Evolutionary conservation across 129 eudicot genomes (phyloP), one percentile per base, ranked within the genome.

Genomic region (Solidago caesia): DNA sequence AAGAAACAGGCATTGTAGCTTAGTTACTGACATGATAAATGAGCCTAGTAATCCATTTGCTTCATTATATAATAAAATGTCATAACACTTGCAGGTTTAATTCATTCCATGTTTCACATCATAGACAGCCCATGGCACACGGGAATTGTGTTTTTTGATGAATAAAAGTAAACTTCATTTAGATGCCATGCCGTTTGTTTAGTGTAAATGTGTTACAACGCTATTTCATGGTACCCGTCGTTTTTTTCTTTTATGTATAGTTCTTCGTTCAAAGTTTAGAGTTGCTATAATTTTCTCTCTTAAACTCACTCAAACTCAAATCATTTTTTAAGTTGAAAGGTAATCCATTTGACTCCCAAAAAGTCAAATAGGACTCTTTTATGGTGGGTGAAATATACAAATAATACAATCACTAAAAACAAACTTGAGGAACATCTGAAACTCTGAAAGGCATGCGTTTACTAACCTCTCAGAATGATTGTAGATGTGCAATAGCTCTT

Each of bases 401-500:
- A n/a, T n/a, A n/a, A n/a, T n/a, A n/a, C 6, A 48, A 29, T 29
- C 6, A 52, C 25, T 52, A n/a, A 12, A 52, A 52, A 52, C 58
- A 52, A 4, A 16, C 58, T 51, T 56, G 61, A 68, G 41, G 29
- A 39, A 11, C 21, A 12, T 52, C 21, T 14, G 6, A 52, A 29
- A 29, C 39, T 29, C 39, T 2, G 2, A 12, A 10, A 13, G 21
- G 58, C 73, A 64, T 45, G 45, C 14, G 11, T 76, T 44, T 33
- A 44, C 83, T 79, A 74, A 93, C 98, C 98, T 94, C 57, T 94
- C 96, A 78, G 98, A 94, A 86, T 94, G 98, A 72, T 77, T 84
- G 84, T 94, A 94, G 80, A 94, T 90, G 27, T 86, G 91, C 80
- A 94, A 84, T 44, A 94, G 85, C 84, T 94, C 98, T 75, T 94